phyloP scores from a whole-genome alignment of 768 basidiomycete species.

The Amanita phalloides region DNA sequence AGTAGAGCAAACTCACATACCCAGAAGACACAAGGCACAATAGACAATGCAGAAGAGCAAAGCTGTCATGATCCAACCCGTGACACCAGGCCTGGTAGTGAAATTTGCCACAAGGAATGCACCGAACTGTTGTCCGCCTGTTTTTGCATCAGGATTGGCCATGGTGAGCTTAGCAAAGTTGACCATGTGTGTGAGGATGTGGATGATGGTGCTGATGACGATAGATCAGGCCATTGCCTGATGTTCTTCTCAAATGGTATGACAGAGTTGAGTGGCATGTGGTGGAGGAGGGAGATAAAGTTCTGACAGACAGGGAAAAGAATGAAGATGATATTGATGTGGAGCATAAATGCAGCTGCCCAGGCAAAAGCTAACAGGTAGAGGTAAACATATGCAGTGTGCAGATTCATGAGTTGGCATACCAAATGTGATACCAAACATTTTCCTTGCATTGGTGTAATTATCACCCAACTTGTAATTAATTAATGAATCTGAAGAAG shows the following conservation, averaged over 20 bases:
- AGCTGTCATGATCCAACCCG: constrained; percentile 84
- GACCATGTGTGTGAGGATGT: constrained; percentile 59
- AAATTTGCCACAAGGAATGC: constrained; percentile 76
- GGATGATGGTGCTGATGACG: no score
- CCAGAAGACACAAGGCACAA: constrained; percentile 99
- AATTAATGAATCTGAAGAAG: no score
- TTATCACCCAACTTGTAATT: no score
- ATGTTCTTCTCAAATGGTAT: no score
- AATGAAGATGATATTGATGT: constrained; percentile 58
- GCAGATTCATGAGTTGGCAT: constrained; percentile 27
- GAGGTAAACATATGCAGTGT: constrained; percentile 17
- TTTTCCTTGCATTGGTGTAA: no score
- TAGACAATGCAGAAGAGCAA: constrained; percentile 72
- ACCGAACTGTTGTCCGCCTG: constrained; percentile 40
- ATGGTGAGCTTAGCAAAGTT: constrained; percentile 67
- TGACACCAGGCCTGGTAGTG: constrained; percentile 17
- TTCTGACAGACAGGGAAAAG: no score
- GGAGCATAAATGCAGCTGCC: constrained; percentile 79
- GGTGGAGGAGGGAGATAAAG: no score
- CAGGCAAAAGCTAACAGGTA: constrained; percentile 66
- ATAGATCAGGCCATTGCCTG: no score
- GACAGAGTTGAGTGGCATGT: no score
- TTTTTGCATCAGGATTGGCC: constrained; percentile 40
- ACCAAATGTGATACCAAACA: constrained; percentile 23
- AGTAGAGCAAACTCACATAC: constrained; percentile 29